These are phyloP conservation scores for Aspergillus eucalypticola DNA, from an alignment of 2,329 filamentous ascomycete genomes.

Conservation along the genomic window DNA sequence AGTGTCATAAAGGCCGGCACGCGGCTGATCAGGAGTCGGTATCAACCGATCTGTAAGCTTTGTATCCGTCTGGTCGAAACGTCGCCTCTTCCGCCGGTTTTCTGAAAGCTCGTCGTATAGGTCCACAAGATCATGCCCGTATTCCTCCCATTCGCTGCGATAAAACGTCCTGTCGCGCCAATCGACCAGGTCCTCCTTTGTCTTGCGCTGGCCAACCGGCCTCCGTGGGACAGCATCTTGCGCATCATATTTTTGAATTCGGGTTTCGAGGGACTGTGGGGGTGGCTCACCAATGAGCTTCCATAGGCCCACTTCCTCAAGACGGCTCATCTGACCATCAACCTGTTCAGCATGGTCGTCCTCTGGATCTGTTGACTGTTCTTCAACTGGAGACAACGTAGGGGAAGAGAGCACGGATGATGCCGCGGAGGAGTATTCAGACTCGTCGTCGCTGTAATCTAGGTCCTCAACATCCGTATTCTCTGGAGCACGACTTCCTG, in stretches of 20 bases:
- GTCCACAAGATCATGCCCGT: constrained; percentile 30
- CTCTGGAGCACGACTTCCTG: not conserved
- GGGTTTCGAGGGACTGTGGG: constrained; percentile 22
- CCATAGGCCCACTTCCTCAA: constrained; percentile 51
- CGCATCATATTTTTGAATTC: constrained; percentile 24
- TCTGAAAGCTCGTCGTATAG: constrained; percentile 32
- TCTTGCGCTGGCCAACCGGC: constrained; percentile 34
- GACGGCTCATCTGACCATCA: constrained; percentile 47
- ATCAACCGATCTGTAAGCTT: not conserved
- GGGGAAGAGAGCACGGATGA: not conserved
- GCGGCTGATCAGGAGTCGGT: not conserved
- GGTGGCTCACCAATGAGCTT: constrained; percentile 37
- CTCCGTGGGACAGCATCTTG: constrained; percentile 15
- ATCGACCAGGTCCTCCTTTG: constrained; percentile 39
- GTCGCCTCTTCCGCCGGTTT: constrained; percentile 35
- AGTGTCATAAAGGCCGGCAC: not conserved
- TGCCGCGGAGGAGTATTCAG: not conserved
- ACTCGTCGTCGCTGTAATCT: not conserved
- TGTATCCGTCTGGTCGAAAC: constrained; percentile 15
- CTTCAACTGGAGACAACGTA: not conserved
- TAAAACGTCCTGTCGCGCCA: constrained; percentile 53
- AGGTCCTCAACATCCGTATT: not conserved
- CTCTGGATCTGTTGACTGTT: constrained; percentile 34
- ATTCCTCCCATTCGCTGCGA: constrained; percentile 54
- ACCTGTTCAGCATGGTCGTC: constrained; percentile 49